These are phyloP conservation scores for Chytriomyces sp. DNA, from an alignment of 192 early-diverging fungal species.

Conservation along the genomic window DNA sequence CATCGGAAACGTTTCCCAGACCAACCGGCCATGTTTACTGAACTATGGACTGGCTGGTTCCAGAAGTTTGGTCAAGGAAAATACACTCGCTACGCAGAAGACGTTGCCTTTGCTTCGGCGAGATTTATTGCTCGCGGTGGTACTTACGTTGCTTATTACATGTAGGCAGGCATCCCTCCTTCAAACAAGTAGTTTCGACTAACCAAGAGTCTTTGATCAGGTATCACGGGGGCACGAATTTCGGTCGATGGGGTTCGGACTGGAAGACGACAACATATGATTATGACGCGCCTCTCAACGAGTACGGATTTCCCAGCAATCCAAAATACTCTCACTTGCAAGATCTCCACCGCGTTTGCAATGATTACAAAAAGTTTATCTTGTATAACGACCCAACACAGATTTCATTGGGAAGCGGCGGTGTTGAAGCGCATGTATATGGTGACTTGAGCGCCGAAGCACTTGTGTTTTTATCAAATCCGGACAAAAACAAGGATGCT, in stretches of 20 bases:
- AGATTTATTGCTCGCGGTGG: slow-evolving; percentile 64
- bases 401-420: not conserved
- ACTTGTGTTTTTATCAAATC: slow-evolving; percentile 40
- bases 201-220: slow-evolving; percentile 33
- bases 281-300: slow-evolving; percentile 57
- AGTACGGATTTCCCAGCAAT: slow-evolving; percentile 44
- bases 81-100: slow-evolving; percentile 57
- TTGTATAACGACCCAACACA: slow-evolving; percentile 31
- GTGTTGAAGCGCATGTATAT: slow-evolving; percentile 30
- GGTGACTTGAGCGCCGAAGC: slow-evolving; percentile 1
- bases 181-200: not conserved
- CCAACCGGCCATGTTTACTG: slow-evolving; percentile 61
- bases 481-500: slow-evolving; percentile 3
- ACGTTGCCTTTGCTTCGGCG: slow-evolving; percentile 61
- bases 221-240: slow-evolving; percentile 76
- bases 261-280: slow-evolving; percentile 55
- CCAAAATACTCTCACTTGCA: slow-evolving; percentile 43
- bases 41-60: slow-evolving; percentile 69
- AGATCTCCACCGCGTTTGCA: slow-evolving; percentile 32
- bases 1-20: slow-evolving; percentile 38
- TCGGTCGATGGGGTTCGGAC: slow-evolving; percentile 47
- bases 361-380: slow-evolving; percentile 25
- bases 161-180: slow-evolving; percentile 34
- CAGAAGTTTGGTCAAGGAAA: slow-evolving; percentile 57
- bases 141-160: slow-evolving; percentile 61